phyloP scores from a whole-genome alignment of 2,329 filamentous ascomycete species.

The Fusarium ambrosium region DNA sequence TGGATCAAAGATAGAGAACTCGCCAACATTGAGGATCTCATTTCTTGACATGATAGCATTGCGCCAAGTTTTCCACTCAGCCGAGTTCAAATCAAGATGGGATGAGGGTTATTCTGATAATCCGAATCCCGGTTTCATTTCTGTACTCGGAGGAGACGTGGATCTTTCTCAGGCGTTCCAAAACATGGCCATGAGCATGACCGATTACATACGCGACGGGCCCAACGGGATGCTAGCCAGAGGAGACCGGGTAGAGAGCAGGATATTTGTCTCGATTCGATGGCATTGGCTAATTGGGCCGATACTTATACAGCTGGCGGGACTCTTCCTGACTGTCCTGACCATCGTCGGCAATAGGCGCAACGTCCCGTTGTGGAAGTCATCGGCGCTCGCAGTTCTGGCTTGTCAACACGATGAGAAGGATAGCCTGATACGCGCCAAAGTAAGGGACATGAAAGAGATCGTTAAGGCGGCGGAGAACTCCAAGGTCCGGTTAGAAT shows the following conservation, averaged over 20 bases:
- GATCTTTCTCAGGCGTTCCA: constrained; percentile 7
- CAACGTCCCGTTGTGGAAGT: constrained; percentile 27
- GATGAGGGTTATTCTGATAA: constrained; percentile 14
- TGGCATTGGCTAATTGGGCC: constrained; percentile 17
- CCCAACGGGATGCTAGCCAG: background rate
- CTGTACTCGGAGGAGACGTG: constrained; percentile 11
- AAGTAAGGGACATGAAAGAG: background rate
- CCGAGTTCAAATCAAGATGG: constrained; percentile 1
- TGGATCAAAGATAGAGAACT: background rate
- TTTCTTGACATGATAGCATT: background rate
- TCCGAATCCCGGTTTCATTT: background rate
- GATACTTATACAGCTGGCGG: background rate
- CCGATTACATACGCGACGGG: constrained; percentile 18
- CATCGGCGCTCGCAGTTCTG: constrained; percentile 18
- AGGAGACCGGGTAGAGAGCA: constrained; percentile 7
- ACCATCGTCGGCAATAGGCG: constrained; percentile 13
- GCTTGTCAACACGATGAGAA: background rate
- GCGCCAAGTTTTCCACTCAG: background rate
- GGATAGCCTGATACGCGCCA: background rate
- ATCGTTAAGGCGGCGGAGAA: background rate
- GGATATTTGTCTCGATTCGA: constrained; percentile 10
- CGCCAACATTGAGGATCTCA: constrained; percentile 1
- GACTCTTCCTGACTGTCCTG: constrained; percentile 5
- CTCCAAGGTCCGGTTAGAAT: background rate
- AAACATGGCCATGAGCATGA: constrained; percentile 23